Evolutionary conservation across 805 yeast genomes (phyloP), one percentile per base, ranked within the genome.

Genomic region (Scheffersomyces ergatensis): DNA sequence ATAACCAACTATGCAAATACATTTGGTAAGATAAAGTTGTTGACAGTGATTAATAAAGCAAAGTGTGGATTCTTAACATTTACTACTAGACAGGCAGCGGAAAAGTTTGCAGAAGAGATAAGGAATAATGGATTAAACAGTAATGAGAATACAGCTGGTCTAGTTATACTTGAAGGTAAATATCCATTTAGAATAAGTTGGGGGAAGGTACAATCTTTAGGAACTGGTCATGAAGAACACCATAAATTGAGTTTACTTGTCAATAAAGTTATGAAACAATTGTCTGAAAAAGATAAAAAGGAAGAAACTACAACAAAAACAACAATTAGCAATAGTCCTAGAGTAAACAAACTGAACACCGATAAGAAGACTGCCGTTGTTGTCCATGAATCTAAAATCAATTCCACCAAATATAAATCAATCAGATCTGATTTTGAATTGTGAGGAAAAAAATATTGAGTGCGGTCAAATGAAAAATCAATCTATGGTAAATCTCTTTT

Each of bases 1-100:
- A 65, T 89, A 13, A 55, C 77, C 14, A 78, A 78, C 6, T 69
- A 58, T 45, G 79, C 83, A 40, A 54, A 40, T 18, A 40, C 63
- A 19, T 60, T 52, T 42, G 85, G 85, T 1, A 54, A 64, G 26
- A 49, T 84, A 11, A 72, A 75, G 39, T 60, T 77, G 15, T 53
- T 81, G 23, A 67, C 70, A 9, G 58, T 82, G 17, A 71, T 77
- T 29, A 87, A 82, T 46, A 62, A 67, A 18, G 83, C 89, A 1
- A 65, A 74, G 40, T 76, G 84, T 54, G 95, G 87, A 4, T 85
- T 69, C 53, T 63, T 85, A 2, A 70, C 75, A n/a, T 85, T 78
- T 51, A 49, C 57, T 4, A 63, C 67, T 3, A 58, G 84, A 35
- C 46, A 54, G 2, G 62, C 69, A 2, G 90, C 92, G 0, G 83